These are phyloP conservation scores for Microcos paniculata DNA, from an alignment of 345 rosid genomes.

Conservation along the genomic window DNA sequence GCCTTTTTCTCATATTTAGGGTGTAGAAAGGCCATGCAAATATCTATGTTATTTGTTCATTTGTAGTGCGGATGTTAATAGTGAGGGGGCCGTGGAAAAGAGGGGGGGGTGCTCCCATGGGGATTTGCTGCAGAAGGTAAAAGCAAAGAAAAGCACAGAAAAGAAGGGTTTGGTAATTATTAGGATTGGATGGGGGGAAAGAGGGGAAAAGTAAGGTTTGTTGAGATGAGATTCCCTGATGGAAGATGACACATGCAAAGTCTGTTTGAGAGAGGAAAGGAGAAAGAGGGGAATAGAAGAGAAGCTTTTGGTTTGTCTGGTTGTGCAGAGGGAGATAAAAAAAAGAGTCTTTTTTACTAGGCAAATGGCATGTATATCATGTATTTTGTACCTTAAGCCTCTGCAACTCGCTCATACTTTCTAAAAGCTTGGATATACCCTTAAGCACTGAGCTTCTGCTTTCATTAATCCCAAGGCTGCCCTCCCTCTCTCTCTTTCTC, in stretches of 20 bases:
- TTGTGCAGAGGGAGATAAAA: slow-evolving; percentile 30
- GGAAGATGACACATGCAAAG: slow-evolving; percentile 47
- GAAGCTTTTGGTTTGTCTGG: slow-evolving; percentile 57
- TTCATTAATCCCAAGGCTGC: slow-evolving; percentile 45
- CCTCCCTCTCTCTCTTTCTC: slow-evolving; percentile 7
- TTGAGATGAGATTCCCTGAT: slow-evolving; percentile 48
- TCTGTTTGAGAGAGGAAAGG: slow-evolving; percentile 16
- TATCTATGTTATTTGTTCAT: slow-evolving; percentile 3
- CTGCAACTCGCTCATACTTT: slow-evolving; percentile 47
- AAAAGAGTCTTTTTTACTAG: slow-evolving; percentile 39
- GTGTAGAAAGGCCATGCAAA: slow-evolving; percentile 5
- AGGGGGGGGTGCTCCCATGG: slow-evolving; percentile 20
- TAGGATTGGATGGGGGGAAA: slow-evolving; percentile 30
- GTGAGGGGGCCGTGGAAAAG: slow-evolving; percentile 18
- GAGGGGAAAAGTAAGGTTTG: slow-evolving; percentile 40
- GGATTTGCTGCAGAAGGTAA: slow-evolving; percentile 32
- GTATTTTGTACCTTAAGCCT: slow-evolving; percentile 37
- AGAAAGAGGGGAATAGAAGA: slow-evolving; percentile 30
- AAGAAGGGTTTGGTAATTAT: slow-evolving; percentile 42
- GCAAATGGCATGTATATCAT: slow-evolving; percentile 48
- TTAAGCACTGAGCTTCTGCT: slow-evolving; percentile 26
- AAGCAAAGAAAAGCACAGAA: slow-evolving; percentile 33
- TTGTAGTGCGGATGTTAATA: neutral
- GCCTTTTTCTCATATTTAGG: neutral
- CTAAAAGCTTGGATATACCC: slow-evolving; percentile 59